A percentile compares a stretch with the other conserved stretches of the same genome.
These are phyloP conservation scores for Fusarium luffae DNA, from an alignment of 2,329 filamentous ascomycete genomes.

Conservation along the genomic window DNA sequence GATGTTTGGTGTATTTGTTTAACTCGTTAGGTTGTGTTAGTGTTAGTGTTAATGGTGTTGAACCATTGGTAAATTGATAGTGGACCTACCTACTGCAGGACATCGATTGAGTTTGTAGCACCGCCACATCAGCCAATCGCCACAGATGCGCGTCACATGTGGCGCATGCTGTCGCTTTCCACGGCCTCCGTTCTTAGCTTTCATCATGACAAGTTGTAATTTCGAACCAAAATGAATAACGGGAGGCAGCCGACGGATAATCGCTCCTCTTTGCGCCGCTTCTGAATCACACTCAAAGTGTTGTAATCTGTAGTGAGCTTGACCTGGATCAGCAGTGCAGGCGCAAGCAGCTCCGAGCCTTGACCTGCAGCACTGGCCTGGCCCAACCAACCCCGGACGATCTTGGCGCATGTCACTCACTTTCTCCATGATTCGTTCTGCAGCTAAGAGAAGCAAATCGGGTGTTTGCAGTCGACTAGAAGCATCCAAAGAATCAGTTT, in stretches of 20 bases:
- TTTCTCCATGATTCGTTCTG: background rate
- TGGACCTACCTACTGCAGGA: background rate
- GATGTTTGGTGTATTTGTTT: background rate
- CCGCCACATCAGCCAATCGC: constrained; percentile 10
- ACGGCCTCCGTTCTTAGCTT: background rate
- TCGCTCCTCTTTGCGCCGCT: background rate
- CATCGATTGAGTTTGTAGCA: constrained; percentile 1
- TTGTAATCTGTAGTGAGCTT: background rate
- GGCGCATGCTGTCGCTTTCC: constrained; percentile 18
- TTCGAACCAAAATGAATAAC: background rate
- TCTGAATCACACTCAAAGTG: background rate
- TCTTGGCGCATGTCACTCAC: constrained; percentile 21
- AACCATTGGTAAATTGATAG: background rate
- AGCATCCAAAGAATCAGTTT: no score
- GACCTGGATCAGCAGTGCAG: constrained; percentile 11
- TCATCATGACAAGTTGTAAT: background rate
- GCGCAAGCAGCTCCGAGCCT: constrained; percentile 1
- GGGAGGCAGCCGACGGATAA: constrained; percentile 18
- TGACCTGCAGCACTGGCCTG: constrained; percentile 11
- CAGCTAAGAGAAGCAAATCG: background rate
- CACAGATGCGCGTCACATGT: constrained; percentile 29
- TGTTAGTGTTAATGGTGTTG: background rate
- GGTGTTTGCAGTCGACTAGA: no score
- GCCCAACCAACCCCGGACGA: background rate
- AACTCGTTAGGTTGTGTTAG: background rate